Evolutionary conservation across 352 stramenopile species (phyloP).

Genomic region (Stramenopiles sp.): DNA sequence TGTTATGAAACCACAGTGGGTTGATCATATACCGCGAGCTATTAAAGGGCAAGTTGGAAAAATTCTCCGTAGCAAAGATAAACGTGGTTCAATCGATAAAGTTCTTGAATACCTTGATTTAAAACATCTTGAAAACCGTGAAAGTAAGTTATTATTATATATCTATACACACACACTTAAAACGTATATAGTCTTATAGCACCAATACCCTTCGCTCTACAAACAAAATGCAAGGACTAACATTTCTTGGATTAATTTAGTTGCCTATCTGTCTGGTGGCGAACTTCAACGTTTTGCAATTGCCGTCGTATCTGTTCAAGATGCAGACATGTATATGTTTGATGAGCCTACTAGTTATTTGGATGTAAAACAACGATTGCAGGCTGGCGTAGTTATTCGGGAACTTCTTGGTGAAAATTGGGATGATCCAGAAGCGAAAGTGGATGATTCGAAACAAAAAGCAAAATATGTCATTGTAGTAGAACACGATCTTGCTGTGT

Average conservation of each 20-base stretch:
- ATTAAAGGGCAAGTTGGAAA: slow-evolving; percentile 77
- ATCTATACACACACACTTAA: neutral
- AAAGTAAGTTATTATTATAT: slow-evolving; percentile 50
- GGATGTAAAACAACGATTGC: slow-evolving; percentile 96
- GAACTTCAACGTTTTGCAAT: slow-evolving; percentile 99
- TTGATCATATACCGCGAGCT: slow-evolving; percentile 95
- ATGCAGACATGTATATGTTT: slow-evolving; percentile 99
- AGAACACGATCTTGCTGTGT: slow-evolving; percentile 97
- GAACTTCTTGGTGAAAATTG: slow-evolving; percentile 67
- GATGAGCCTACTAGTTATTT: slow-evolving; percentile 98
- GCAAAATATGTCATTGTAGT: slow-evolving; percentile 90
- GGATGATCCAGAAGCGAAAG: neutral
- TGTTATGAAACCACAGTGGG: slow-evolving; percentile 99
- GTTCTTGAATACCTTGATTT: slow-evolving; percentile 66
- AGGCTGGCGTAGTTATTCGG: slow-evolving; percentile 90
- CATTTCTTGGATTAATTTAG: neutral
- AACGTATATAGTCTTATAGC: too few relatives aligned
- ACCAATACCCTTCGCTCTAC: too few relatives aligned
- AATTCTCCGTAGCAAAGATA: slow-evolving; percentile 80
- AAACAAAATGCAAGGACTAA: too few relatives aligned
- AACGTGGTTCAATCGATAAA: slow-evolving; percentile 47
- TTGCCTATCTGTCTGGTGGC: slow-evolving; percentile 63
- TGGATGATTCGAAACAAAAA: slow-evolving; percentile 8
- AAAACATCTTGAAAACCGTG: slow-evolving; percentile 83
- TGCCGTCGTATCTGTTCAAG: slow-evolving; percentile 75